Evolutionary conservation across 2,329 filamentous ascomycete species (phyloP).

Genomic region (Emergomyces africanus): DNA sequence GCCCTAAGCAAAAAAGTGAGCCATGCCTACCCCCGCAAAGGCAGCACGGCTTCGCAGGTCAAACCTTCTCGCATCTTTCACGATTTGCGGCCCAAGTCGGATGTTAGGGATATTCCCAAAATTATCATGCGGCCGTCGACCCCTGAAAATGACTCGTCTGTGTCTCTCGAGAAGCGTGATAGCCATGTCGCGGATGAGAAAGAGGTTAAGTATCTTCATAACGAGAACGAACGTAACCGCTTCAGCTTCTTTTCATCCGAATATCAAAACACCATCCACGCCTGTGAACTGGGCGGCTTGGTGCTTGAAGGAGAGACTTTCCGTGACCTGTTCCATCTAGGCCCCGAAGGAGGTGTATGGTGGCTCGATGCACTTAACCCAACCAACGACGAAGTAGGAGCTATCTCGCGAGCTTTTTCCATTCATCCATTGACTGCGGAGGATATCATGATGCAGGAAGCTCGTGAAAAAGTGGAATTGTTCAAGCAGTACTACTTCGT

Average conservation of each 20-base stretch:
- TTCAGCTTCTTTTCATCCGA: slow-evolving; percentile 98
- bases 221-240: slow-evolving; percentile 54
- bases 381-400: slow-evolving; percentile 73
- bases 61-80: slow-evolving; percentile 43
- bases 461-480: slow-evolving; percentile 94
- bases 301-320: slow-evolving; percentile 83
- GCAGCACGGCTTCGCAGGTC: slow-evolving; percentile 39
- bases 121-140: slow-evolving; percentile 19
- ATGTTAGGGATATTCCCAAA: slow-evolving; percentile 20
- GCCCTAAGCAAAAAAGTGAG: slow-evolving; percentile 43
- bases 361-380: slow-evolving; percentile 93
- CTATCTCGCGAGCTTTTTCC: slow-evolving; percentile 85
- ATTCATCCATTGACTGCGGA: slow-evolving; percentile 93
- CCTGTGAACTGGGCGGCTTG: slow-evolving; percentile 74
- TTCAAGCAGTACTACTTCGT: slow-evolving; percentile 98
- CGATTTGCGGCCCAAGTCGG: slow-evolving; percentile 41
- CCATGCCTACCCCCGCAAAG: slow-evolving; percentile 26
- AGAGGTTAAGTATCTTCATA: slow-evolving; percentile 22
- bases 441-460: slow-evolving; percentile 90
- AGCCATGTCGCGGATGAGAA: slow-evolving; percentile 21
- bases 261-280: slow-evolving; percentile 85
- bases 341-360: slow-evolving; percentile 73
- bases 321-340: slow-evolving; percentile 68
- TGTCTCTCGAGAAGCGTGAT: slow-evolving; percentile 24
- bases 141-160: slow-evolving; percentile 17